phyloP scores from a whole-genome alignment of 2,329 filamentous ascomycete species.

The Xylaria sp. region DNA sequence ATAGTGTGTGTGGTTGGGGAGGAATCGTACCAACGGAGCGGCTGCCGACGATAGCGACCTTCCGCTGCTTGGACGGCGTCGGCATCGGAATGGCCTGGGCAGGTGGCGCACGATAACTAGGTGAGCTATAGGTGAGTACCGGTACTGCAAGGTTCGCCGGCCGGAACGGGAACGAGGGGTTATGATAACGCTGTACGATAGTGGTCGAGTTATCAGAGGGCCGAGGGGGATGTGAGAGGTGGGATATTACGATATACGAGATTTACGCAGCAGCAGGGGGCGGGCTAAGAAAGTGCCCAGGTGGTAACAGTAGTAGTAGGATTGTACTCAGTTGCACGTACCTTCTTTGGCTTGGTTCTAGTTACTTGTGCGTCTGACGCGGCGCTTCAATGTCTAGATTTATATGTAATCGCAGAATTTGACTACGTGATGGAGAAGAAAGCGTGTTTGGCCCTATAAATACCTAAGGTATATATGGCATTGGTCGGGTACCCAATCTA shows the following conservation, averaged over 20 bases:
- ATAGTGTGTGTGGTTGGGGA: not conserved
- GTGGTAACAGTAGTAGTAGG: too few species aligned
- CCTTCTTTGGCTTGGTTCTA: not conserved
- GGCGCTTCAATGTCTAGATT: not conserved
- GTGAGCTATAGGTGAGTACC: slow-evolving; percentile 25
- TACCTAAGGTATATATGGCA: too few species aligned
- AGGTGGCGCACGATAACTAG: slow-evolving; percentile 15
- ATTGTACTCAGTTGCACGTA: not conserved
- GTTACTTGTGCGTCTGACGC: not conserved
- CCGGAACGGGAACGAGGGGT: not conserved
- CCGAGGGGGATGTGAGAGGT: slow-evolving; percentile 6
- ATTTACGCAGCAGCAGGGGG: slow-evolving; percentile 3
- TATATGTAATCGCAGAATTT: not conserved
- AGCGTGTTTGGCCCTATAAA: slow-evolving; percentile 3
- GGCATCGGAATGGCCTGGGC: slow-evolving; percentile 59
- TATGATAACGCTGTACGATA: slow-evolving; percentile 1
- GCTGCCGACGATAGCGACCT: slow-evolving; percentile 85
- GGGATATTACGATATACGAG: not conserved
- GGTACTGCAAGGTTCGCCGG: slow-evolving; percentile 21
- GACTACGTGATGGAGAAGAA: slow-evolving; percentile 9
- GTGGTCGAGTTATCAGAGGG: slow-evolving; percentile 1
- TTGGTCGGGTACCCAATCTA: not conserved
- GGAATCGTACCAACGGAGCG: slow-evolving; percentile 75
- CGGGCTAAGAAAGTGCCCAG: not conserved
- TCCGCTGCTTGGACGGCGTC: slow-evolving; percentile 76